These are phyloP conservation scores for Chrysanthemum lavandulifolium DNA, from an alignment of 129 eudicot genomes.

Conservation along the genomic window DNA sequence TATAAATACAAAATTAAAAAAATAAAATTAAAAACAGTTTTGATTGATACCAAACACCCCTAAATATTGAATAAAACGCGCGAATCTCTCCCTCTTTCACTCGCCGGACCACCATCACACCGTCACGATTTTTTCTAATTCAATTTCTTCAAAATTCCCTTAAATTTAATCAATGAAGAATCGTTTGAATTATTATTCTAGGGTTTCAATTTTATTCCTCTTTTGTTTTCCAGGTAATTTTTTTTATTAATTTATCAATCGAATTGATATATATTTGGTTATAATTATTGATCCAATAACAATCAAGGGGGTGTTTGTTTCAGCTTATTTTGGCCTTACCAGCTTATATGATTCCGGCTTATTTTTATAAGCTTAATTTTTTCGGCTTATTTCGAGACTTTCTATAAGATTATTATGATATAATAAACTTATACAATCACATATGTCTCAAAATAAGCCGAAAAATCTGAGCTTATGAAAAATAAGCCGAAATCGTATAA, in stretches of 20 bases:
- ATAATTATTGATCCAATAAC: too few relatives aligned
- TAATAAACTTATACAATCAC: not conserved
- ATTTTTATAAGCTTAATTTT: not conserved
- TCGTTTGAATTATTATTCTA: slow-evolving; percentile 28
- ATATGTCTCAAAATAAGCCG: not conserved
- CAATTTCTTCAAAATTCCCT: not conserved
- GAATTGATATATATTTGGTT: not conserved
- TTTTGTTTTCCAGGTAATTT: slow-evolving; percentile 59
- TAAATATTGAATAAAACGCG: not conserved
- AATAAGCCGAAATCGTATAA: too few relatives aligned
- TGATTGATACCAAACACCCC: not conserved
- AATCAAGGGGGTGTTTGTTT: too few relatives aligned
- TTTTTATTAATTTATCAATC: not conserved
- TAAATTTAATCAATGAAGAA: slow-evolving; percentile 27
- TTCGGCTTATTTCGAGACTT: not conserved
- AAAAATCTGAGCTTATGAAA: not conserved
- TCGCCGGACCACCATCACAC: not conserved
- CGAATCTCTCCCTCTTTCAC: not conserved
- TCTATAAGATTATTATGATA: not conserved
- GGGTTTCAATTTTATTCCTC: slow-evolving; percentile 44
- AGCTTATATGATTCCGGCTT: too few relatives aligned
- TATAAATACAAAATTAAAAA: too few relatives aligned
- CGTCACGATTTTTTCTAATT: not conserved
- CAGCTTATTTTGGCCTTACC: too few relatives aligned
- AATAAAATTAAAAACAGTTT: too few relatives aligned